These are phyloP conservation scores for Talaromyces sp. DNA, from an alignment of 2,329 filamentous ascomycete species.

Conservation along the genomic window DNA sequence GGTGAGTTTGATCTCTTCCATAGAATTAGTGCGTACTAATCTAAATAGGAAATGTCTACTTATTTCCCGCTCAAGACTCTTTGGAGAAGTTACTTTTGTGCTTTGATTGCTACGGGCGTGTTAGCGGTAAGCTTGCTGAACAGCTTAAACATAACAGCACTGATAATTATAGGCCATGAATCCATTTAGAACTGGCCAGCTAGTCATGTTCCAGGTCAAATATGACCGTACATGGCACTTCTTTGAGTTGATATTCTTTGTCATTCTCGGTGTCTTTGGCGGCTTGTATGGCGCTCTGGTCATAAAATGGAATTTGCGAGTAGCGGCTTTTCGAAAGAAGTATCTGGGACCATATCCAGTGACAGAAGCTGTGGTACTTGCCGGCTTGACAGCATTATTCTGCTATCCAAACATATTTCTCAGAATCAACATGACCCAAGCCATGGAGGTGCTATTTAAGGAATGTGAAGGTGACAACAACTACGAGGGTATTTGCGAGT, in stretches of 20 bases:
- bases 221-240: constrained; percentile 98
- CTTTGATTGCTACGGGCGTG: constrained; percentile 88
- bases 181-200: constrained; percentile 90
- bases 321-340: constrained; percentile 89
- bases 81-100: constrained; percentile 98
- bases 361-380: constrained; percentile 79
- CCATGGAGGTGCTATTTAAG: constrained; percentile 95
- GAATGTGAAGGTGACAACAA: constrained; percentile 88
- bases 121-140: constrained; percentile 56
- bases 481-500: constrained; percentile 86
- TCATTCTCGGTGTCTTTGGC: constrained; percentile 86
- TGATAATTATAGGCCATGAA: constrained; percentile 69
- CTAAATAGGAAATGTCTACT: constrained; percentile 77
- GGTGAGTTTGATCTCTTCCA: constrained; percentile 30
- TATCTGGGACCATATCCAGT: constrained; percentile 82
- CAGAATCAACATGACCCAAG: constrained; percentile 97
- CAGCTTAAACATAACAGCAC: neutral
- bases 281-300: constrained; percentile 94
- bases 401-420: constrained; percentile 96
- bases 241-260: constrained; percentile 90
- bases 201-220: constrained; percentile 98
- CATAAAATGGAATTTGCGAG: constrained; percentile 94
- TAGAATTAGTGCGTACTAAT: neutral
- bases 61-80: constrained; percentile 96
- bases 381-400: constrained; percentile 79